These are phyloP conservation scores for Mycena galopus DNA, from an alignment of 768 basidiomycete genomes.

Conservation along the genomic window DNA sequence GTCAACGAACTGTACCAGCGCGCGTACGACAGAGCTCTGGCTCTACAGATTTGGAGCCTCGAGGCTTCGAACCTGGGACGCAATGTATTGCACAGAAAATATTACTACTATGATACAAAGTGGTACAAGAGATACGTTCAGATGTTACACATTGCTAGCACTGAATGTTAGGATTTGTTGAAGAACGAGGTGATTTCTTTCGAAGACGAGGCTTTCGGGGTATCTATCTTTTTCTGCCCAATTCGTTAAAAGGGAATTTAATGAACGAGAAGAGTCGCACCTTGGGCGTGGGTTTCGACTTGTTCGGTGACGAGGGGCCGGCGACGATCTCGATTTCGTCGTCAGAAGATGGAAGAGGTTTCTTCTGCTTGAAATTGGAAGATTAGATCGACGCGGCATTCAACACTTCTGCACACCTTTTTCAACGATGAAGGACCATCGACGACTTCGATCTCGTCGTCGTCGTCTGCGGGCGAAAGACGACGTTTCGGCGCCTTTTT, in stretches of 20 bases:
- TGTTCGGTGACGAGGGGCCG: neutral
- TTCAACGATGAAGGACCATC: neutral
- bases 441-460: slow-evolving; percentile 1
- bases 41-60: too few relatives aligned
- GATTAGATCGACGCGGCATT: neutral
- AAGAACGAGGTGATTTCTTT: neutral
- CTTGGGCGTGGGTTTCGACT: slow-evolving; percentile 15
- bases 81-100: too few relatives aligned
- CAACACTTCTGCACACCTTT: neutral
- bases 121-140: too few relatives aligned
- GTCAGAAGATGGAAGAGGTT: neutral
- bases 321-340: neutral
- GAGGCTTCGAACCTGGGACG: too few relatives aligned
- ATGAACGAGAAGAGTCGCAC: neutral
- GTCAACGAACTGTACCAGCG: too few relatives aligned
- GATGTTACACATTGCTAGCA: too few relatives aligned
- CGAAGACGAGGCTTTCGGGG: neutral
- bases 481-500: slow-evolving; percentile 23
- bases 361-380: neutral
- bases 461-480: slow-evolving; percentile 4
- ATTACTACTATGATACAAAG: too few relatives aligned
- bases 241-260: too few relatives aligned
- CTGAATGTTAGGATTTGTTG: neutral
- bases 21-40: too few relatives aligned
- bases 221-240: neutral